Evolutionary conservation across 1,284 basidiomycete genomes (phyloP).

Genomic region (Ustilago esculenta): DNA sequence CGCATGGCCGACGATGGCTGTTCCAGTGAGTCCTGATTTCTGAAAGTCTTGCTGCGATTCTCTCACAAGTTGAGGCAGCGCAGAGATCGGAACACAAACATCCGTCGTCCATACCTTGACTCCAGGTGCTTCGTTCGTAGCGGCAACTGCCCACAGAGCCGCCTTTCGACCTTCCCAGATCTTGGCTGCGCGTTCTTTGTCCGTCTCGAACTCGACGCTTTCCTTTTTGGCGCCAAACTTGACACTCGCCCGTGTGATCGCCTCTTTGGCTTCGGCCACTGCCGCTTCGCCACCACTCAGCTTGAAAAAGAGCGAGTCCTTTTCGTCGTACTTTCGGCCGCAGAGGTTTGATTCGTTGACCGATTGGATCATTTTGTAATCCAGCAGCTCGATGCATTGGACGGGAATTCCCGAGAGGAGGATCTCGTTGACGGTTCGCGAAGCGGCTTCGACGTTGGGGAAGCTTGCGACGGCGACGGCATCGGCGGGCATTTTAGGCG

Average conservation of each 20-base stretch:
- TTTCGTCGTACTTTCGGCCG: constrained; percentile 41
- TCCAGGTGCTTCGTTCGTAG: constrained; percentile 75
- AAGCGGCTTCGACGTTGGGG: constrained; percentile 71
- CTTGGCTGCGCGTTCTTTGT: constrained; percentile 76
- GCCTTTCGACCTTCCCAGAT: constrained; percentile 89
- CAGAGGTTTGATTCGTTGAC: constrained; percentile 68
- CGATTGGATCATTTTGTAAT: constrained; percentile 57
- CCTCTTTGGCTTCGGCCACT: constrained; percentile 63
- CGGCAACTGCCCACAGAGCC: constrained; percentile 75
- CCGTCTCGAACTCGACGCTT: constrained; percentile 72
- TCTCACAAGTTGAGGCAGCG: constrained; percentile 76
- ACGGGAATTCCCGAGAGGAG: constrained; percentile 70
- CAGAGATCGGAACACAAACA: constrained; percentile 77
- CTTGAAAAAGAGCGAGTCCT: constrained; percentile 55
- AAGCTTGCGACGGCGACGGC: constrained; percentile 71
- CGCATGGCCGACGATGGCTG: constrained; percentile 80
- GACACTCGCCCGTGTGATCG: constrained; percentile 30
- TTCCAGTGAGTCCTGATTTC: constrained; percentile 19
- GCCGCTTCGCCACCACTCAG: constrained; percentile 43
- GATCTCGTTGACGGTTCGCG: constrained; percentile 78
- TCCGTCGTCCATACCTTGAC: constrained; percentile 81
- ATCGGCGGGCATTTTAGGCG: constrained; percentile 79
- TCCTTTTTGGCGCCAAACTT: constrained; percentile 34
- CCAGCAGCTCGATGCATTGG: constrained; percentile 69
- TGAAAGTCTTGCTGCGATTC: constrained; percentile 47